A percentile compares a stretch with the other conserved stretches of the same genome.
Evolutionary conservation across 2,329 filamentous ascomycete species (phyloP).

Genomic region (Triangularia verruculosa): DNA sequence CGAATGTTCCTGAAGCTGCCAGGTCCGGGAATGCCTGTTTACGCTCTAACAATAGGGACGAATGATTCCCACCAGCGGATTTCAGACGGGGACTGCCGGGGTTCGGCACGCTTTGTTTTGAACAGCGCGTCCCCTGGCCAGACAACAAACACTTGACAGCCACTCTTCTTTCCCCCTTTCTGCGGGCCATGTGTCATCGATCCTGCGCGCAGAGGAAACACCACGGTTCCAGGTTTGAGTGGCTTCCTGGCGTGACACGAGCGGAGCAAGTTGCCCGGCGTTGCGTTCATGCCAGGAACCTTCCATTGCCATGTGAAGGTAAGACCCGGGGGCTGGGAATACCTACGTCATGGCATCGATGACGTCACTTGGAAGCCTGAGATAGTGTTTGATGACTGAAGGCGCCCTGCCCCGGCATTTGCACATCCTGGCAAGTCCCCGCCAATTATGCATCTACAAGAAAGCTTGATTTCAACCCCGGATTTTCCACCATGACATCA

Average conservation of each 20-base stretch:
- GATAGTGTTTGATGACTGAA: too few relatives aligned
- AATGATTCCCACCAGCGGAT: neutral
- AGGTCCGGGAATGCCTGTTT: slow-evolving; percentile 1
- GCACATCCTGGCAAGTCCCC: neutral
- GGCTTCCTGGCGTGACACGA: neutral
- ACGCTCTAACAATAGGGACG: neutral
- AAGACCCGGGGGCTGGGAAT: neutral
- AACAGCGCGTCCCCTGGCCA: neutral
- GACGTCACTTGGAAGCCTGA: too few relatives aligned
- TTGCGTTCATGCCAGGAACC: neutral
- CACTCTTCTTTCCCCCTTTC: neutral
- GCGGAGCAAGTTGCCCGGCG: neutral
- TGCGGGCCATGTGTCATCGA: neutral
- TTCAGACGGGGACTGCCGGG: neutral
- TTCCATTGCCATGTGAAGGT: neutral
- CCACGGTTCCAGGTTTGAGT: neutral
- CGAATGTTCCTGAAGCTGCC: slow-evolving; percentile 14
- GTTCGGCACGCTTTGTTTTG: neutral
- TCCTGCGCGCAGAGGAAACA: neutral
- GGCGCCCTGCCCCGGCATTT: neutral
- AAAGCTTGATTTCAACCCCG: neutral
- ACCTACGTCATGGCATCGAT: neutral
- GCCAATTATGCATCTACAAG: slow-evolving; percentile 5
- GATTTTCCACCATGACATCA: slow-evolving; percentile 11
- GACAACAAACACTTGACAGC: neutral